Percentiles rank a stretch among this genome's conserved stretches.
Conservation (phyloP, 129 eudicot genomes). For the Oenanthe sinensis region DNA sequence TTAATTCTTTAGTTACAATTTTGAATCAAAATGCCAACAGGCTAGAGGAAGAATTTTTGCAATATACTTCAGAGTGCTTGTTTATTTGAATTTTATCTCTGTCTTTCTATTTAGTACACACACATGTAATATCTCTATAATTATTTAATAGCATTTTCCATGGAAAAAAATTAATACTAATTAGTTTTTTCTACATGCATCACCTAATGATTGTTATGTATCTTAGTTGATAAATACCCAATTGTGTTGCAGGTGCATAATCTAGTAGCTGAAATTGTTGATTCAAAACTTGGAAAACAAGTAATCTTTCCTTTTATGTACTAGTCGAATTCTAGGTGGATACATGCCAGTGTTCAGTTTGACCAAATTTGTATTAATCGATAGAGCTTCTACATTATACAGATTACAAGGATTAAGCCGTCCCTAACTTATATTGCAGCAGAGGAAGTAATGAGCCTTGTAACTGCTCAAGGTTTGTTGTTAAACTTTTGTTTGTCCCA, state of each 20-base stretch:
- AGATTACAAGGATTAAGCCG: slow-evolving; percentile 92
- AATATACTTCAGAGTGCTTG: background rate
- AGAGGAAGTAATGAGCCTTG: slow-evolving; percentile 98
- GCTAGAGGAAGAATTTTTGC: background rate
- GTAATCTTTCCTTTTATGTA: slow-evolving; percentile 30
- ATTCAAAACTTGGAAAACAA: slow-evolving; percentile 94
- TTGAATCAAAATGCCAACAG: too few relatives aligned
- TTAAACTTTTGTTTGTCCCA: background rate
- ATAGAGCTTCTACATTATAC: slow-evolving; percentile 6
- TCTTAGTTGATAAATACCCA: background rate
- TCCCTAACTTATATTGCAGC: slow-evolving; percentile 86
- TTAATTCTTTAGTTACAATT: too few relatives aligned
- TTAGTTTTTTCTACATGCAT: background rate
- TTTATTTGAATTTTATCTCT: background rate
- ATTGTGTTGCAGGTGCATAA: slow-evolving; percentile 63
- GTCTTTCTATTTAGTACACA: background rate
- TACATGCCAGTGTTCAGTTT: background rate
- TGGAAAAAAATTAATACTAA: background rate
- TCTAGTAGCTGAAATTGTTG: slow-evolving; percentile 94
- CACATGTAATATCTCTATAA: background rate
- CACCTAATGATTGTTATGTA: background rate
- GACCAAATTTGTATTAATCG: background rate
- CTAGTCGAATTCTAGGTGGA: background rate
- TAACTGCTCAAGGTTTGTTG: slow-evolving; percentile 83
- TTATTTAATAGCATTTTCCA: background rate